Evolutionary conservation across 495 filamentous ascomycete genomes (phyloP).

Genomic region (Echria macrotheca): DNA sequence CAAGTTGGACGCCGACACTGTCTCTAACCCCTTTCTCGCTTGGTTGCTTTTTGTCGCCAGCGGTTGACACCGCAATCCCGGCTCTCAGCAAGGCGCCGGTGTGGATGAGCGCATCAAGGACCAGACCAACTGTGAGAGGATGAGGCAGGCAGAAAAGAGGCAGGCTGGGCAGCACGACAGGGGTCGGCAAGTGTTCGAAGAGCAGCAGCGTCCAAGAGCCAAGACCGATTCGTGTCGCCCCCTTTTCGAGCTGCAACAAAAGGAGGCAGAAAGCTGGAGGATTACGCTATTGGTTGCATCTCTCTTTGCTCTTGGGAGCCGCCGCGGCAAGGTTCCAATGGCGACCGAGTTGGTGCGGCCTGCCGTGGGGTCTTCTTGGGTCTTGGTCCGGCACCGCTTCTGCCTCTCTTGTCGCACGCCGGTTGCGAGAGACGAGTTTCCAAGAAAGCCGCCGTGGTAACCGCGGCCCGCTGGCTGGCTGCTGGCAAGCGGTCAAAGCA

Average conservation of each 20-base stretch:
- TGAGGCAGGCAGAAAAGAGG: not conserved
- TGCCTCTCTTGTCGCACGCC: too few relatives aligned
- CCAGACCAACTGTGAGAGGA: too few relatives aligned
- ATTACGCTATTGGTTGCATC: constrained; percentile 3
- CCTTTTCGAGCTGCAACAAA: not conserved
- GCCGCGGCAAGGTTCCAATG: not conserved
- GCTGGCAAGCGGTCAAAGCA: constrained; percentile 8
- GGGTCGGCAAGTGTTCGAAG: not conserved
- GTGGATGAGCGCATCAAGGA: too few relatives aligned
- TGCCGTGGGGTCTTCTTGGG: not conserved
- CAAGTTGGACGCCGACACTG: too few relatives aligned
- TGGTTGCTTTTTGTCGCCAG: too few relatives aligned
- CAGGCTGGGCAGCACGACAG: not conserved
- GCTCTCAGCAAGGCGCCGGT: too few relatives aligned
- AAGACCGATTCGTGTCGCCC: not conserved
- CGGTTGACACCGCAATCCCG: too few relatives aligned
- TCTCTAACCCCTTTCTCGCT: too few relatives aligned
- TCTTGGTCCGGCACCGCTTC: too few relatives aligned
- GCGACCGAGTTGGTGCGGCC: not conserved
- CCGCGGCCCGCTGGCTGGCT: not conserved
- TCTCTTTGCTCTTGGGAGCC: not conserved
- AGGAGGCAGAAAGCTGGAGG: not conserved
- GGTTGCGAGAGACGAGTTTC: too few relatives aligned
- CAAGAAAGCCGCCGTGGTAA: not conserved
- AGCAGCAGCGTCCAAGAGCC: not conserved